Conservation (phyloP, 345 rosid genomes). For the Brassica carinata region DNA sequence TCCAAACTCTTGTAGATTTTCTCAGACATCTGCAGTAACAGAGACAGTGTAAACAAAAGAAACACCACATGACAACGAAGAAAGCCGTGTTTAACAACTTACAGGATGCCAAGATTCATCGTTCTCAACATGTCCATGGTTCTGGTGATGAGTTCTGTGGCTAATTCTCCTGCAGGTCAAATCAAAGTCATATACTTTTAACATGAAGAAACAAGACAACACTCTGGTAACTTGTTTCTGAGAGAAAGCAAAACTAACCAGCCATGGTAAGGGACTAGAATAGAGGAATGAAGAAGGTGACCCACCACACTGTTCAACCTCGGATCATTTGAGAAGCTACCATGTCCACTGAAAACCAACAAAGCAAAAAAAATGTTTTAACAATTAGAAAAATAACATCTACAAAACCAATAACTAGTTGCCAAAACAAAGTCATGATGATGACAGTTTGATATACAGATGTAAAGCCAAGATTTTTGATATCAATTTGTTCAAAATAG, state of each 20-base stretch:
- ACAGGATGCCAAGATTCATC: constrained; percentile 98
- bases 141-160: constrained; percentile 95
- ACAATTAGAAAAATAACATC: constrained; percentile 9
- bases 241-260: constrained; percentile 57
- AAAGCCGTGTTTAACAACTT: neutral
- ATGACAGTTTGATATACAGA: neutral
- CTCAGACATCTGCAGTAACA: constrained; percentile 63
- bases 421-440: constrained; percentile 14
- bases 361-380: neutral
- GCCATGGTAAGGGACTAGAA: constrained; percentile 93
- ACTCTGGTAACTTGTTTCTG: neutral
- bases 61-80: neutral
- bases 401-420: constrained; percentile 14
- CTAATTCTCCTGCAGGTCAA: constrained; percentile 74
- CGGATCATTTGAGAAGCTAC: constrained; percentile 78
- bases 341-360: constrained; percentile 71
- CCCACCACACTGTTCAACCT: constrained; percentile 77
- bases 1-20: constrained; percentile 67
- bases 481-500: constrained; percentile 9
- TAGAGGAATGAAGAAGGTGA: constrained; percentile 86
- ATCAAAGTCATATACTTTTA: constrained; percentile 17
- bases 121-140: constrained; percentile 93
- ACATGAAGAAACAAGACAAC: constrained; percentile 5
- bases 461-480: constrained; percentile 1
- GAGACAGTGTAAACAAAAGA: neutral